Base-by-base conservation (phyloP, 2,329 filamentous ascomycete species). In the Apiospora pterosperma region DNA sequence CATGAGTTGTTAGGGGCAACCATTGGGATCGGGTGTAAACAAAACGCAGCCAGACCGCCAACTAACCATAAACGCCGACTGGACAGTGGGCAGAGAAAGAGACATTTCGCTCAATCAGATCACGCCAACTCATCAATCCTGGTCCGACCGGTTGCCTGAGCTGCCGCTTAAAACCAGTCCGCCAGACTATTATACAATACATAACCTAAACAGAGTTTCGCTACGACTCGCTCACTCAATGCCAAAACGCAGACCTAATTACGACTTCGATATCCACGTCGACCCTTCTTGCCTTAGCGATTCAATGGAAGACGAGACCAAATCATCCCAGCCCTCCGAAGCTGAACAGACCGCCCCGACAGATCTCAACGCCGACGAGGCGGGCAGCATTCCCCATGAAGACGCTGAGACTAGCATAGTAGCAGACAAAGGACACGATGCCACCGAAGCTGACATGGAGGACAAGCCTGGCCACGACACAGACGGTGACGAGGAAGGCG, bases 201-300 rank as follows among this genome's bases (percentile, higher is more conserved):
- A 55, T 34, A n/a, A 31, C 48, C 48, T 55, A 55, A 34, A 34
- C 48, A n/a, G 48, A 55, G 28, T 55, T 55, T 55, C 48, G 23
- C 28, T 55, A 21, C 48, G 16, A 34, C 48, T 55, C 28, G 48
- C 36, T 60, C 58, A 11, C 64, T 36, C 65, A 65, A 74, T 75
- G 69, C 69, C 72, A 67, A 69, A 67, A 67, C 67, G 67, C 64
- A 72, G 68, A 59, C 67, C 69, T 23, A 77, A 81, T 66, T 69
- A 76, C 68, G 78, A 84, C 68, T 83, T 85, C 66, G 73, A 82
- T 10, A 84, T 82, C 68, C 80, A 81, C 76, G 76, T 82, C 70
- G 82, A 85, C 70, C 72, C 73, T 52, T 82, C 79, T 63, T 83
- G 80, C 69, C 59, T 79, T 63, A 79, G 74, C 70, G 76, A 75